Evolutionary conservation across 2,329 filamentous ascomycete species (phyloP), one percentile per base, ranked within the genome.

Genomic region (Fusarium subtropicale): DNA sequence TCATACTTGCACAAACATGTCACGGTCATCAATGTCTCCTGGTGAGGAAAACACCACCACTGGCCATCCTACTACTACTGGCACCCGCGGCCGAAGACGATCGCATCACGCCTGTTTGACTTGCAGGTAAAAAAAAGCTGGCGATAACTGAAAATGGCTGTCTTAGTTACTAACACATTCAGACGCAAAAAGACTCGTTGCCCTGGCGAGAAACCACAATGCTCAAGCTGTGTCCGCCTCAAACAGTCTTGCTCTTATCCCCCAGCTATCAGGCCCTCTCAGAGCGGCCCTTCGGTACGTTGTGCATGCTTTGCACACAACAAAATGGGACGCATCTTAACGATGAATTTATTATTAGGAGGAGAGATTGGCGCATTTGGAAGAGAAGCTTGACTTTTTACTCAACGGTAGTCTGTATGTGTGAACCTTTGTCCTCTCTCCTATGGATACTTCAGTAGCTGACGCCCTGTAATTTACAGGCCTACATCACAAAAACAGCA

Each of bases 341-440:
- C 72, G 39, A 28, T 36, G 24, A 58, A 56, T 69, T 28, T 53
- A 50, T 67, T 28, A 54, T 51, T 68, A 86, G 84, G 83, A 84
- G 66, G 84, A 86, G 72, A 79, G 84, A 66, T 76, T 86, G n/a
- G 83, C 83, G 16, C 81, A 82, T 52, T 69, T 86, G 41, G 84
- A 86, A 75, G 83, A 85, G 74, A 86, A 86, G 72, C 79, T 86
- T 47, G 83, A 86, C 74, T 80, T 82, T 60, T 77, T 86, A 55
- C 75, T 86, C 22, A 84, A 77, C 48, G 82, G 83, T 56, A 80
- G 75, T 72, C 72, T 77, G 75, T 78, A 77, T 15, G 22, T 30
- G 10, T 12, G 1, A 12, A 60, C 60, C 59, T 47, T 34, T 38
- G 39, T 20, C 41, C 51, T 47, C 48, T 59, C 36, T 65, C 62